A percentile compares a stretch with the other conserved stretches of the same genome.
Evolutionary conservation across 371 early-diverging fungal species (phyloP).

Genomic region (Circinella umbellata): DNA sequence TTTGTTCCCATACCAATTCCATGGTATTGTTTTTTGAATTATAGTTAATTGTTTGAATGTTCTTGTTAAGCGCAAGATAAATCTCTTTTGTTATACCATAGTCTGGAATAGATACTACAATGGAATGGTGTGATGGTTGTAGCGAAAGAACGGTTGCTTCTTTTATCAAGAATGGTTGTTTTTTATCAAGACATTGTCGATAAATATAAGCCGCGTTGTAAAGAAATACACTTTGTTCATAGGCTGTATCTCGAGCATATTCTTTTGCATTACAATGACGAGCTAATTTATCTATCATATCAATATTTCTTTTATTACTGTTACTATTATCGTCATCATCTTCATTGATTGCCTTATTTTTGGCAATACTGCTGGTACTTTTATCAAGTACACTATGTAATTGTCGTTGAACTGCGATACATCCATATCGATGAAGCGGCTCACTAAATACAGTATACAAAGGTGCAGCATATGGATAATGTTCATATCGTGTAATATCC

Average conservation of each 20-base stretch:
- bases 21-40: constrained; percentile 5
- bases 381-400: constrained; percentile 37
- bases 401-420: constrained; percentile 87
- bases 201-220: constrained; percentile 40
- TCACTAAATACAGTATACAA: constrained; percentile 87
- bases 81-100: constrained; percentile 13
- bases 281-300: constrained; percentile 33
- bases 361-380: not conserved
- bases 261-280: constrained; percentile 37
- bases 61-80: not conserved
- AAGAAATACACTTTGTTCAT: constrained; percentile 28
- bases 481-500: constrained; percentile 58
- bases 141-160: constrained; percentile 3
- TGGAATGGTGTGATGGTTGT: not conserved
- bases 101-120: constrained; percentile 14
- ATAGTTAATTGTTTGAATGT: not conserved
- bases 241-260: constrained; percentile 22
- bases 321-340: not conserved
- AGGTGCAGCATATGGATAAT: constrained; percentile 69
- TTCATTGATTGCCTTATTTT: not conserved
- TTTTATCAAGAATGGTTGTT: constrained; percentile 6
- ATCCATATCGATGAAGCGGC: constrained; percentile 94
- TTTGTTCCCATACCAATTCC: constrained; percentile 13
- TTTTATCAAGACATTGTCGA: constrained; percentile 24
- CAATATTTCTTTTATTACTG: constrained; percentile 7